phyloP scores from a whole-genome alignment of 768 basidiomycete genomes.

The Cystobasidium tubakii region DNA sequence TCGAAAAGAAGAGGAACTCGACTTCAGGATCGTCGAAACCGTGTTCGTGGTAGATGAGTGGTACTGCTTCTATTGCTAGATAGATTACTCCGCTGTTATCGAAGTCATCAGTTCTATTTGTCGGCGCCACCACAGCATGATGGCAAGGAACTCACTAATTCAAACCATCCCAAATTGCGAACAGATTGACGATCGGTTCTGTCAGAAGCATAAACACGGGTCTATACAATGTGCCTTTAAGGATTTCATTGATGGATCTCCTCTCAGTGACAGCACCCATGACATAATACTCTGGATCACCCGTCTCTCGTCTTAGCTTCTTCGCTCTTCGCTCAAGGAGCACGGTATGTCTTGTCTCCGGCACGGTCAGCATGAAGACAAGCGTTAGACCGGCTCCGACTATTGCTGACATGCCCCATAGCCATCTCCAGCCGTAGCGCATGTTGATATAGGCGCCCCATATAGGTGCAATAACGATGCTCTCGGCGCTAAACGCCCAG shows the following conservation, averaged over 20 bases:
- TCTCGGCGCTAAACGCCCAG: conserved; percentile 37
- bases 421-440: conserved; percentile 20
- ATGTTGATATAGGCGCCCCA: conserved; percentile 33
- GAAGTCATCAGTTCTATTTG: neutral
- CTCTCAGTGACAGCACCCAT: neutral
- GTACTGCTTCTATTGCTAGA: conserved; percentile 37
- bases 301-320: conserved; percentile 19
- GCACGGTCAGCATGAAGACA: conserved; percentile 20
- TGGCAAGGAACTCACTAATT: conserved; percentile 32
- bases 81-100: conserved; percentile 32
- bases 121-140: too few species aligned
- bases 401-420: conserved; percentile 30
- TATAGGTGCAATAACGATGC: conserved; percentile 32
- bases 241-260: conserved; percentile 18
- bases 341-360: conserved; percentile 35
- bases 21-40: conserved; percentile 34
- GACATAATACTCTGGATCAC: conserved; percentile 24
- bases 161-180: conserved; percentile 34
- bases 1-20: conserved; percentile 35
- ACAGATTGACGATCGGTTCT: conserved; percentile 37
- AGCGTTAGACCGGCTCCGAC: conserved; percentile 32
- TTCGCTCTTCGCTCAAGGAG: conserved; percentile 27
- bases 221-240: conserved; percentile 31
- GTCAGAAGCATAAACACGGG: conserved; percentile 37
- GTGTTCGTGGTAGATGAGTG: conserved; percentile 29